Evolutionary conservation across 108 stramenopile genomes (phyloP).

Genomic region (Fistulifera pelliculosa): DNA sequence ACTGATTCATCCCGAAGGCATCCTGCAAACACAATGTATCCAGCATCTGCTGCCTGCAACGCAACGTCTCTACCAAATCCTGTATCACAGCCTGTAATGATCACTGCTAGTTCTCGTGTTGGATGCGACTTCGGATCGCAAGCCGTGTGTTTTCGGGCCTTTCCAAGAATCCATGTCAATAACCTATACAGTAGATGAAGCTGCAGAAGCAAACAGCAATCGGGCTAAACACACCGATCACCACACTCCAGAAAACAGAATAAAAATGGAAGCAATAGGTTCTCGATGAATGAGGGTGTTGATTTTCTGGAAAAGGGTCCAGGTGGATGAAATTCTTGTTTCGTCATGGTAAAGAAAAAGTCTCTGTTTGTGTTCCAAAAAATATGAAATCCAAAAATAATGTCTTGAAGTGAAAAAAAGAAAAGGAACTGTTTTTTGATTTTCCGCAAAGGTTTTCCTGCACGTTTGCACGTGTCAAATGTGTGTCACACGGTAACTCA

Average conservation of each 20-base stretch:
- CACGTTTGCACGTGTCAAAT: too few relatives aligned
- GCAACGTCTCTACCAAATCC: constrained; percentile 47
- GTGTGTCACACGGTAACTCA: too few relatives aligned
- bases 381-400: too few relatives aligned
- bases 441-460: too few relatives aligned
- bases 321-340: constrained; percentile 5
- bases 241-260: constrained; percentile 17
- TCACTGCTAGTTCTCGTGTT: constrained; percentile 21
- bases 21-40: constrained; percentile 40
- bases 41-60: constrained; percentile 16
- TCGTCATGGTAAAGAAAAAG: too few relatives aligned
- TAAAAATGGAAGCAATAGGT: constrained; percentile 17
- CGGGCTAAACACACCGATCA: constrained; percentile 8
- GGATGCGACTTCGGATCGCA: background rate
- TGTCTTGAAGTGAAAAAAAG: too few relatives aligned
- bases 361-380: too few relatives aligned
- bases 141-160: background rate
- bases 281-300: constrained; percentile 23
- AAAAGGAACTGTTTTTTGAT: too few relatives aligned
- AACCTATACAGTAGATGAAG: background rate
- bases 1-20: constrained; percentile 25
- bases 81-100: constrained; percentile 61
- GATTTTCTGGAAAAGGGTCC: constrained; percentile 12
- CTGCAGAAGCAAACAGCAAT: constrained; percentile 8
- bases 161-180: background rate